These are phyloP conservation scores for Vitrella brassicaformis DNA, from an alignment of 73 alveolate genomes.

Conservation along the genomic window DNA sequence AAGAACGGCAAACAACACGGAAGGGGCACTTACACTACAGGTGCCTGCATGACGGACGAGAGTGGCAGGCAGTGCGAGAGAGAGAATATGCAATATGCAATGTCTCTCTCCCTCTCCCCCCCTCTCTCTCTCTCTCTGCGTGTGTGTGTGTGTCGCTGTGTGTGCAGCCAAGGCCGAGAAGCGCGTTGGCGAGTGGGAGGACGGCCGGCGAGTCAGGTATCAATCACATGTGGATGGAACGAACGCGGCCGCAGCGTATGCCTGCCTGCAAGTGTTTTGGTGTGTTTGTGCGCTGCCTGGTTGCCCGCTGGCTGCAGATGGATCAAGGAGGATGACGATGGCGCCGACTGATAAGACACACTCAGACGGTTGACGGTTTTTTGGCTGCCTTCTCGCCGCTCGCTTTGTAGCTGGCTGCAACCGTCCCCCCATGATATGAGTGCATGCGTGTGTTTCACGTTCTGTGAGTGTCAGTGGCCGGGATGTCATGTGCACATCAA, in stretches of 20 bases:
- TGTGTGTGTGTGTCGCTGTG: not conserved
- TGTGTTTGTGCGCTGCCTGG: not conserved
- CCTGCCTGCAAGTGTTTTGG: not conserved
- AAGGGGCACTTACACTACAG: constrained; percentile 10
- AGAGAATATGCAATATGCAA: not conserved
- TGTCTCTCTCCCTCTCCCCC: not conserved
- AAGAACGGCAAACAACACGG: constrained; percentile 44
- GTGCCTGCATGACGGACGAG: not conserved
- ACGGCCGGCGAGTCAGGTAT: not conserved
- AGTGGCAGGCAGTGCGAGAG: not conserved
- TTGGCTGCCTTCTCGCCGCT: not conserved
- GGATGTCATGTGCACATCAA: no score
- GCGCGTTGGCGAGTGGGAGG: not conserved
- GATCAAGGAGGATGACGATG: not conserved
- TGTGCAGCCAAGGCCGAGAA: not conserved
- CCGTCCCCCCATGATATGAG: not conserved
- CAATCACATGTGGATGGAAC: not conserved
- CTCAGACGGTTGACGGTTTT: not conserved
- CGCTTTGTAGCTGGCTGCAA: not conserved
- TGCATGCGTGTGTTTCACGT: not conserved
- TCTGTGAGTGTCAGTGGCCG: no score
- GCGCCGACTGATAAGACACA: no score
- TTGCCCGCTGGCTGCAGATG: not conserved
- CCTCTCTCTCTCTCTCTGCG: not conserved
- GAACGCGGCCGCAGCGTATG: no score